A percentile compares a stretch with the other conserved stretches of the same genome.
These are phyloP conservation scores for Coniosporium tulheliwenetii DNA, from an alignment of 2,329 filamentous ascomycete species.

Conservation along the genomic window DNA sequence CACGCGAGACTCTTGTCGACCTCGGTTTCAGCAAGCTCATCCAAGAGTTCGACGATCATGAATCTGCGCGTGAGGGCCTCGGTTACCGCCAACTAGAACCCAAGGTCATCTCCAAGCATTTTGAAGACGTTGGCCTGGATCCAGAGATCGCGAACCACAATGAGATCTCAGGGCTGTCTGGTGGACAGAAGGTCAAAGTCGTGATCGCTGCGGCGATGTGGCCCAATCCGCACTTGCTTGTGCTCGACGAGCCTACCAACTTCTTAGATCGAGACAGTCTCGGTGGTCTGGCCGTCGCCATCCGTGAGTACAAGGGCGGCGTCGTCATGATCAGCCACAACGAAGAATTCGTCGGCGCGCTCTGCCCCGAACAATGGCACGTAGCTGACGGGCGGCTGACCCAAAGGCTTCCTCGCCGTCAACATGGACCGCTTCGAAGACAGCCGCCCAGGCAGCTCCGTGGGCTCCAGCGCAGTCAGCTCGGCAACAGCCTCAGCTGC, in stretches of 20 bases:
- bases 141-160: constrained; percentile 99
- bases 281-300: constrained; percentile 90
- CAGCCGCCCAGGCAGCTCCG: constrained; percentile 43
- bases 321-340: constrained; percentile 99
- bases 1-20: constrained; percentile 75
- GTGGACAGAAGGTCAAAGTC: constrained; percentile 98
- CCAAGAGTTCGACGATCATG: constrained; percentile 97
- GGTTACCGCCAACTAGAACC: constrained; percentile 90
- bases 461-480: constrained; percentile 34
- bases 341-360: constrained; percentile 92
- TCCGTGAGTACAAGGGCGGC: constrained; percentile 94
- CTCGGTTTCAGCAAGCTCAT: constrained; percentile 85
- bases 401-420: constrained; percentile 58
- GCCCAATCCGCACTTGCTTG: constrained; percentile 96
- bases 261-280: constrained; percentile 97
- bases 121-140: constrained; percentile 89
- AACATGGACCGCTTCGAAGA: constrained; percentile 80
- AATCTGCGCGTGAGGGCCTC: constrained; percentile 94
- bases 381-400: constrained; percentile 78
- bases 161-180: constrained; percentile 87
- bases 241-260: constrained; percentile 97
- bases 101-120: constrained; percentile 91
- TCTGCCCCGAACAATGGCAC: constrained; percentile 94
- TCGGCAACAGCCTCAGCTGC: constrained; percentile 16
- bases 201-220: constrained; percentile 82